Evolutionary conservation across 2,329 filamentous ascomycete species (phyloP).

Genomic region (Fusarium sororula): DNA sequence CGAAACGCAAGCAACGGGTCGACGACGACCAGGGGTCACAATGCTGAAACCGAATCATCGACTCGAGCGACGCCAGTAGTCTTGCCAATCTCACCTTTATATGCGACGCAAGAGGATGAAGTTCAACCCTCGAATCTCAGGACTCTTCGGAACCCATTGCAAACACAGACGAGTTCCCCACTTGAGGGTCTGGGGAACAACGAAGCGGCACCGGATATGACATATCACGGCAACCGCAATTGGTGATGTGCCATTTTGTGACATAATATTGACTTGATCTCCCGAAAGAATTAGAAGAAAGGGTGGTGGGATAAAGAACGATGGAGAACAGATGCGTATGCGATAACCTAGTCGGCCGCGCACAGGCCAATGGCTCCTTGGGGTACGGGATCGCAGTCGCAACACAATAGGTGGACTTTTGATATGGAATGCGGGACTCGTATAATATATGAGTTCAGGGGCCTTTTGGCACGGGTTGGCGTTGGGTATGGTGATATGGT

Average conservation of each 20-base stretch:
- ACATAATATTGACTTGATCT: not conserved
- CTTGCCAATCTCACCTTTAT: constrained; percentile 27
- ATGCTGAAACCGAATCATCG: not conserved
- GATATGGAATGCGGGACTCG: constrained; percentile 2
- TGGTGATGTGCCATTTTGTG: constrained; percentile 15
- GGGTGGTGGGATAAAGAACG: not conserved
- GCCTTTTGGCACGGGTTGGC: constrained; percentile 23
- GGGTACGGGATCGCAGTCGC: not conserved
- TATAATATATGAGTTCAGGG: constrained; percentile 14
- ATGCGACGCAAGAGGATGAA: not conserved
- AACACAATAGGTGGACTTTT: not conserved
- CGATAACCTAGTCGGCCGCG: not conserved
- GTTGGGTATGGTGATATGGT: constrained; percentile 29
- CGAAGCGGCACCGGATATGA: constrained; percentile 8
- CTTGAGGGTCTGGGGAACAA: constrained; percentile 3
- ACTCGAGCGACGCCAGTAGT: constrained; percentile 11
- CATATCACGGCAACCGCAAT: constrained; percentile 18
- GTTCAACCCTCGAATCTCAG: constrained; percentile 1
- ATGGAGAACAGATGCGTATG: not conserved
- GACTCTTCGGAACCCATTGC: constrained; percentile 24
- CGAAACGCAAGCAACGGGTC: constrained; percentile 1
- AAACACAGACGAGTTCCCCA: not conserved
- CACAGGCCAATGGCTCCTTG: not conserved
- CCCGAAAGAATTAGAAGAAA: not conserved
- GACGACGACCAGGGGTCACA: not conserved